These are phyloP conservation scores for Collariella sp. DNA, from an alignment of 495 filamentous ascomycete species.

Conservation along the genomic window DNA sequence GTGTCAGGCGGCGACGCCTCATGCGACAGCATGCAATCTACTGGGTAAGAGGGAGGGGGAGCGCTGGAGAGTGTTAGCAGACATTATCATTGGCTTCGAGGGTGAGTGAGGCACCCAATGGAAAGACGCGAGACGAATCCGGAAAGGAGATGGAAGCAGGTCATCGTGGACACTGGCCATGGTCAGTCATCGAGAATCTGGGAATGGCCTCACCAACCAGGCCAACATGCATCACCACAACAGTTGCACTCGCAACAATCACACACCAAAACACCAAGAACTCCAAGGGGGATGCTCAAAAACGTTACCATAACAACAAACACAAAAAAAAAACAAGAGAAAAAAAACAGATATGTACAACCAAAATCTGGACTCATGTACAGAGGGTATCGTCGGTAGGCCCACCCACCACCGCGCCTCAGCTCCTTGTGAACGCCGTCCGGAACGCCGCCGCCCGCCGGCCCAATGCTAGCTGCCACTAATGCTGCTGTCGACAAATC, in stretches of 20 bases:
- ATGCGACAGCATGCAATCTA: too few species aligned
- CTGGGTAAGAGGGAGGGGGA: too few species aligned
- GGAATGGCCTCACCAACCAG: neutral
- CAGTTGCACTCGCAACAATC: conserved; percentile 3
- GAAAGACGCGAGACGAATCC: neutral
- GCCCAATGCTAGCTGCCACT: conserved; percentile 14
- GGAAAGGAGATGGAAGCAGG: neutral
- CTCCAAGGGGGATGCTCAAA: neutral
- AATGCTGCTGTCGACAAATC: conserved; percentile 18
- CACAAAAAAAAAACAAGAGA: conserved; percentile 6
- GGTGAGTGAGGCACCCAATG: too few species aligned
- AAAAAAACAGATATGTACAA: conserved; percentile 21
- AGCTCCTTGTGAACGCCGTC: conserved; percentile 17
- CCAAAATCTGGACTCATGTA: conserved; percentile 21
- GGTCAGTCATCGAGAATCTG: neutral
- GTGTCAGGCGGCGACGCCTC: too few species aligned
- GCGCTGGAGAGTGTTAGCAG: too few species aligned
- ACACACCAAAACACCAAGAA: neutral
- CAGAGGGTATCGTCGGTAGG: conserved; percentile 23
- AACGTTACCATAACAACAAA: conserved; percentile 10
- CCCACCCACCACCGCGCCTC: conserved; percentile 16
- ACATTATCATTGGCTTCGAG: too few species aligned
- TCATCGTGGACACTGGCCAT: neutral
- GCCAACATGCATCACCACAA: neutral
- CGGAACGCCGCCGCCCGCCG: conserved; percentile 9